Evolutionary conservation across 2,329 filamentous ascomycete genomes (phyloP).

Genomic region (Penicillium fuscoglaucum): DNA sequence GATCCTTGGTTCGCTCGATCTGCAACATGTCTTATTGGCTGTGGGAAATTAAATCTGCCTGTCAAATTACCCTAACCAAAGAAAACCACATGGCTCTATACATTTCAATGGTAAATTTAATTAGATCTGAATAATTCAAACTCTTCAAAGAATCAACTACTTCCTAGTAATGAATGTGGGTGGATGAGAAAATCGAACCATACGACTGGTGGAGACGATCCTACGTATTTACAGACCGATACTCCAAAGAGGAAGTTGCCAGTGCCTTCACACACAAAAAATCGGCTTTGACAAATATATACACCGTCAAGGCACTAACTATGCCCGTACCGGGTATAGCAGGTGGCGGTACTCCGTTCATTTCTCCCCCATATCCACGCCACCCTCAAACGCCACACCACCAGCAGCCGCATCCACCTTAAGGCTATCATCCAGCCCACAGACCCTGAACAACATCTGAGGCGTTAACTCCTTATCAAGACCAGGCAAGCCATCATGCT

Average conservation of each 20-base stretch:
- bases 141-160: not conserved
- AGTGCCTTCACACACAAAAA: not conserved
- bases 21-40: conserved; percentile 7
- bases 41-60: conserved; percentile 4
- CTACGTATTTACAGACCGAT: conserved; percentile 15
- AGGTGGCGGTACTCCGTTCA: conserved; percentile 6
- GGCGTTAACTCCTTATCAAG: conserved; percentile 35
- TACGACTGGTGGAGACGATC: conserved; percentile 14
- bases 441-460: conserved; percentile 46
- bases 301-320: not conserved
- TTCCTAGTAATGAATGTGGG: not conserved
- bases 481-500: conserved; percentile 37
- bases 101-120: not conserved
- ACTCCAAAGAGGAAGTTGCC: not conserved
- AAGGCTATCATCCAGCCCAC: conserved; percentile 45
- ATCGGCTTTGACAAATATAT: not conserved
- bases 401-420: conserved; percentile 44
- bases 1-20: conserved; percentile 15
- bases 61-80: not conserved
- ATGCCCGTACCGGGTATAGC: not conserved
- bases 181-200: not conserved
- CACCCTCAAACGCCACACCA: conserved; percentile 35
- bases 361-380: conserved; percentile 31
- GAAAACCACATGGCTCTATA: not conserved
- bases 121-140: not conserved